Percentiles rank a stretch among this genome's conserved stretches.
phyloP scores from a whole-genome alignment of 495 filamentous ascomycete species.

The Penicillium alfredii region DNA sequence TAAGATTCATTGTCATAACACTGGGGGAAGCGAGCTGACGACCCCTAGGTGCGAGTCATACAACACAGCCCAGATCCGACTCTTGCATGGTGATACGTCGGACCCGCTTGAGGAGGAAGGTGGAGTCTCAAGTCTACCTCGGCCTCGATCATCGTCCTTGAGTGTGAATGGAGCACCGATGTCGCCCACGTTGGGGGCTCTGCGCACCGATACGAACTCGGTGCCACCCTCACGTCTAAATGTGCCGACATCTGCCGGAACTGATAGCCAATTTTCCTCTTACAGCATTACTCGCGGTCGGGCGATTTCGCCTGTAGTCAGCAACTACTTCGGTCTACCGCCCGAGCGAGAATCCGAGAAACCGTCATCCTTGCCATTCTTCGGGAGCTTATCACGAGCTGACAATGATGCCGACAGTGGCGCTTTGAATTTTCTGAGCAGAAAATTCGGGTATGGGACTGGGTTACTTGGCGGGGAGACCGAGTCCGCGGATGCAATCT shows the following conservation, averaged over 20 bases:
- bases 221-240: slow-evolving; percentile 25
- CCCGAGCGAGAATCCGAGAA: slow-evolving; percentile 29
- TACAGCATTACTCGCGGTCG: slow-evolving; percentile 38
- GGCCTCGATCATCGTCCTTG: slow-evolving; percentile 26
- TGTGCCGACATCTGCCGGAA: slow-evolving; percentile 19
- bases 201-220: slow-evolving; percentile 31
- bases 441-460: slow-evolving; percentile 42
- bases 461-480: slow-evolving; percentile 33
- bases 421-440: slow-evolving; percentile 52
- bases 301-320: slow-evolving; percentile 36
- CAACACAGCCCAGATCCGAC: slow-evolving; percentile 70
- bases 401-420: slow-evolving; percentile 49
- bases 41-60: slow-evolving; percentile 62
- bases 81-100: slow-evolving; percentile 43
- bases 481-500: slow-evolving; percentile 20
- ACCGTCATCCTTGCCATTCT: slow-evolving; percentile 30
- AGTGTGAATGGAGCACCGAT: slow-evolving; percentile 20
- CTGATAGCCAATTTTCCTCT: slow-evolving; percentile 24
- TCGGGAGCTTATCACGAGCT: slow-evolving; percentile 29
- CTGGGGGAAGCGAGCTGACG: slow-evolving; percentile 13
- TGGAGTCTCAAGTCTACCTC: slow-evolving; percentile 12
- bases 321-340: slow-evolving; percentile 44
- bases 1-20: slow-evolving; percentile 23
- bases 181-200: slow-evolving; percentile 20
- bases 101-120: slow-evolving; percentile 19